These are phyloP conservation scores for Xerocomus tenax DNA, from an alignment of 1,284 basidiomycete genomes.

Conservation along the genomic window DNA sequence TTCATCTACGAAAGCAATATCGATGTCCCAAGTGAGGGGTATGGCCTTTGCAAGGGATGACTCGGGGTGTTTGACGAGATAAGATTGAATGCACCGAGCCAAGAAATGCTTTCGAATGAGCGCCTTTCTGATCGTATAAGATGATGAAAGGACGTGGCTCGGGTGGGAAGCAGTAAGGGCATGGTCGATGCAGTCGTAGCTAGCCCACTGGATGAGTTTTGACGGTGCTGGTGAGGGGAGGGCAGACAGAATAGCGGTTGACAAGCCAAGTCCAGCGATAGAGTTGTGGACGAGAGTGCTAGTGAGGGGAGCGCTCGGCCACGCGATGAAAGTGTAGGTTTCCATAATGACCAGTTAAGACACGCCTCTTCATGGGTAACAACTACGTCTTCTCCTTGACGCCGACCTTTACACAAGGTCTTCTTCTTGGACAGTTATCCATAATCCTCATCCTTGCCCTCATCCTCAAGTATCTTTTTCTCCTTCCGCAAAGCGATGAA, in stretches of 20 bases:
- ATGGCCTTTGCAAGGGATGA: constrained; percentile 49
- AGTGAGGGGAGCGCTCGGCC: constrained; percentile 75
- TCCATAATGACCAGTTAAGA: not conserved
- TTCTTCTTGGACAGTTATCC: constrained; percentile 71
- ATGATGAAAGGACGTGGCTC: constrained; percentile 60
- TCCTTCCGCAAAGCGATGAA: constrained; percentile 54
- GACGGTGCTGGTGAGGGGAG: constrained; percentile 19
- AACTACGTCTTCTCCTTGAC: constrained; percentile 64
- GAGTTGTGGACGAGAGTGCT: constrained; percentile 58
- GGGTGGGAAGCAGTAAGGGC: constrained; percentile 50
- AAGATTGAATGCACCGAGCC: constrained; percentile 67
- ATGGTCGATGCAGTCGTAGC: constrained; percentile 79
- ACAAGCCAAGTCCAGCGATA: constrained; percentile 37
- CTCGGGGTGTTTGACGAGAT: constrained; percentile 62
- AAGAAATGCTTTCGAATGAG: constrained; percentile 94
- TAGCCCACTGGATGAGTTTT: constrained; percentile 62
- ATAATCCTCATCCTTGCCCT: constrained; percentile 61
- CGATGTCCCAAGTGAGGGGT: constrained; percentile 82
- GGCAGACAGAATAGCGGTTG: constrained; percentile 25
- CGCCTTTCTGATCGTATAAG: constrained; percentile 85
- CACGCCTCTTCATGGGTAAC: constrained; percentile 38
- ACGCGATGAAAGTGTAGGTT: constrained; percentile 44
- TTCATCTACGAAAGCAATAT: constrained; percentile 89
- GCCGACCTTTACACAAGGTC: constrained; percentile 77
- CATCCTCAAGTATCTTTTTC: constrained; percentile 74